These are phyloP conservation scores for Pseudocohnilembus persalinus DNA, from an alignment of 169 alveolate genomes.

Conservation along the genomic window DNA sequence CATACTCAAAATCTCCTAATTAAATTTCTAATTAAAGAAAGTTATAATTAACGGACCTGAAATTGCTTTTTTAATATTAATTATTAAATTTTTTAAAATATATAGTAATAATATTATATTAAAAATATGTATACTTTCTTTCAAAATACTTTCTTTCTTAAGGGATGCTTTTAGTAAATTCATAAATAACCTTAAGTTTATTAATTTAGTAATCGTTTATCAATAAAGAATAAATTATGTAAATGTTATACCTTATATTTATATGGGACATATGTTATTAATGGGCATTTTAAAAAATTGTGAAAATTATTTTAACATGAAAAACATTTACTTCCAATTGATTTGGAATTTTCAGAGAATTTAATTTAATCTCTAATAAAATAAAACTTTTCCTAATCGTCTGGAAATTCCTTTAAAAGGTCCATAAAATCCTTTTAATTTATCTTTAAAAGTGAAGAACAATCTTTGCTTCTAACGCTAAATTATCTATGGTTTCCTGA, in stretches of 20 bases:
- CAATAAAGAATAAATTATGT: neutral
- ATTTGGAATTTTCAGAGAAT: neutral
- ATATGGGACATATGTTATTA: conserved; percentile 25
- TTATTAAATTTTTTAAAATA: no score
- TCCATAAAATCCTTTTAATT: conserved; percentile 26
- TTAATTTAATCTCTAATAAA: conserved; percentile 19
- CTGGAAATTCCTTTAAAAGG: conserved; percentile 38
- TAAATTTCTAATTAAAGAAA: no score
- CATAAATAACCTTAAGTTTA: neutral
- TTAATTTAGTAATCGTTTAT: no score
- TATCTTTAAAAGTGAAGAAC: conserved; percentile 8
- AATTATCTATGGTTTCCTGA: conserved; percentile 23
- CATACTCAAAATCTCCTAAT: neutral
- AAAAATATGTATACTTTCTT: neutral
- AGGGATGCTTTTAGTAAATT: neutral
- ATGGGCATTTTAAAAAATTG: conserved; percentile 29
- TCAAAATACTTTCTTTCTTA: neutral
- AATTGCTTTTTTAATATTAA: no score
- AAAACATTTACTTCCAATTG: conserved; percentile 15
- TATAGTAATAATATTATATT: no score
- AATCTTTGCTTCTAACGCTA: conserved; percentile 21
- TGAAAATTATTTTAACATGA: conserved; percentile 25
- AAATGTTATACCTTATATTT: conserved; percentile 9
- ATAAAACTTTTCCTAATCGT: conserved; percentile 47
- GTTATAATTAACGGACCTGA: no score